Evolutionary conservation across 1,284 basidiomycete species (phyloP).

Genomic region (Sporisorium iseilematis-ciliati): DNA sequence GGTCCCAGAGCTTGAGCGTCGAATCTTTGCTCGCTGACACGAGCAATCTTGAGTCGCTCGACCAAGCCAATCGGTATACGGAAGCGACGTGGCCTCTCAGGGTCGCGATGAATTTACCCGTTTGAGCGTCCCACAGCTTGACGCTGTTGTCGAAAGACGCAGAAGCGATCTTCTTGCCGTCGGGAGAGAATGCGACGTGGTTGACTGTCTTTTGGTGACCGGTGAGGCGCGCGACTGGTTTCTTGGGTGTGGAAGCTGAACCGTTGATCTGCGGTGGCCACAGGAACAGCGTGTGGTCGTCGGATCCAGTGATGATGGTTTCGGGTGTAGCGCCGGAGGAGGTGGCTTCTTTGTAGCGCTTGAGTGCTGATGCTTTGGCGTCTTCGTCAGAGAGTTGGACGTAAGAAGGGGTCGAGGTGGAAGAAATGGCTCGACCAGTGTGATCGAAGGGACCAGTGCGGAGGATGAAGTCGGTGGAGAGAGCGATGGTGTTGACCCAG

Average conservation of each 20-base stretch:
- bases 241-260: slow-evolving; percentile 74
- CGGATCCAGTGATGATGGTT: slow-evolving; percentile 88
- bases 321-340: slow-evolving; percentile 77
- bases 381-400: slow-evolving; percentile 33
- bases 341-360: slow-evolving; percentile 79
- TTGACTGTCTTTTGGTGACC: slow-evolving; percentile 96
- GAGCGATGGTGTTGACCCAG: slow-evolving; percentile 96
- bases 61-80: slow-evolving; percentile 95
- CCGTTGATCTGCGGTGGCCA: slow-evolving; percentile 65
- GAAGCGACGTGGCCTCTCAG: slow-evolving; percentile 92
- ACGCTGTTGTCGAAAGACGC: slow-evolving; percentile 93
- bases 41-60: slow-evolving; percentile 88
- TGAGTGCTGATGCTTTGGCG: slow-evolving; percentile 65
- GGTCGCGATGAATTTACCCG: slow-evolving; percentile 81
- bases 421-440: slow-evolving; percentile 69
- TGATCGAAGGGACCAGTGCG: slow-evolving; percentile 96
- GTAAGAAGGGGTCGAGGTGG: slow-evolving; percentile 24
- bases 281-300: slow-evolving; percentile 80
- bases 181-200: slow-evolving; percentile 94
- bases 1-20: slow-evolving; percentile 75
- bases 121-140: slow-evolving; percentile 83
- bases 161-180: slow-evolving; percentile 89
- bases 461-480: slow-evolving; percentile 94
- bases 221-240: slow-evolving; percentile 87
- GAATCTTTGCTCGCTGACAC: slow-evolving; percentile 95